phyloP scores from a whole-genome alignment of 345 rosid genomes.

The Salix dunnii region DNA sequence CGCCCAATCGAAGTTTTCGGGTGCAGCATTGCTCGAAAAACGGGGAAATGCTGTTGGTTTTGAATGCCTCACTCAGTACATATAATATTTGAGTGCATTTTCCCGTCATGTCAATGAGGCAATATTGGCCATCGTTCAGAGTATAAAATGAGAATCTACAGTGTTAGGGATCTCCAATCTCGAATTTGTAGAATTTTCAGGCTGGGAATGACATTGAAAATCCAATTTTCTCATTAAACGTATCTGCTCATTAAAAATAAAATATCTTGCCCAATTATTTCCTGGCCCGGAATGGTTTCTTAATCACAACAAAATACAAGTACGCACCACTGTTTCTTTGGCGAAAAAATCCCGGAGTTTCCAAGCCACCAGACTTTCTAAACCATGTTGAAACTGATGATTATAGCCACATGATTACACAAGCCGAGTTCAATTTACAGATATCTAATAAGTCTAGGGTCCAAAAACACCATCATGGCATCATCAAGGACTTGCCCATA shows the following conservation, averaged over 20 bases:
- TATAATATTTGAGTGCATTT: constrained; percentile 32
- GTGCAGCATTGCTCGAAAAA: constrained; percentile 67
- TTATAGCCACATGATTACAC: background rate
- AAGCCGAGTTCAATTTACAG: too few species aligned
- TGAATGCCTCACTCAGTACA: constrained; percentile 65
- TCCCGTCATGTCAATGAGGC: background rate
- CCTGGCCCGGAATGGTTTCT: background rate
- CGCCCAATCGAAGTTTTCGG: constrained; percentile 64
- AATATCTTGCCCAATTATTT: background rate
- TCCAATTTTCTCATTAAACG: background rate
- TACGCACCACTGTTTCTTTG: background rate
- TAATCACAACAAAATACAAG: background rate
- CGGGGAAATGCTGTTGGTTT: constrained; percentile 70
- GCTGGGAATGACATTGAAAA: background rate
- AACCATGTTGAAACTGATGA: background rate
- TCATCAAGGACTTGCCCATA: too few species aligned
- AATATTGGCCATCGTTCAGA: background rate
- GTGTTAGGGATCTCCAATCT: background rate
- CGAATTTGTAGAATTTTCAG: background rate
- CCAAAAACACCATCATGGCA: background rate
- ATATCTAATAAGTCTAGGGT: background rate
- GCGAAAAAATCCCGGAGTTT: background rate
- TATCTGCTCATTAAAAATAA: background rate
- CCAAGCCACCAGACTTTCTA: background rate
- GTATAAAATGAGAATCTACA: background rate